Base-by-base conservation (phyloP, 257 asterid species). In the Salvia rosmarinus region DNA sequence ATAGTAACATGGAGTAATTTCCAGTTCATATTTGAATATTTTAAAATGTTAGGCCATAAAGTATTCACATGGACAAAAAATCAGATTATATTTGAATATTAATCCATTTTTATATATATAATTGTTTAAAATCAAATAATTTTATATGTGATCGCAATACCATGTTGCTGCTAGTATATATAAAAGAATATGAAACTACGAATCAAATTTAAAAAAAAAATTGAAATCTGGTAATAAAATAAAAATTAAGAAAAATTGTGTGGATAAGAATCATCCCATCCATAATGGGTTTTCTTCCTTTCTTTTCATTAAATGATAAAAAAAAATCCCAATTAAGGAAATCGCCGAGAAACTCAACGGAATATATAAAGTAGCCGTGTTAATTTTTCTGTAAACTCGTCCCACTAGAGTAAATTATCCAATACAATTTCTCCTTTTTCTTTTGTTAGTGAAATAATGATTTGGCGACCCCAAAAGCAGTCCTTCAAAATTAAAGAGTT, bases 391-490 rank as follows among this genome's bases (percentile, higher is more conserved):
- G 6, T 35, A 2, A 17, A 58, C 32, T 66, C 16, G 7, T 57
- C 25, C n/a, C 9, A 11, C 14, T 51, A 11, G 37, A 20, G 44
- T n/a, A 28, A 4, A 34, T 54, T 28, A 44, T 32, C 43, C 0
- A 67, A 12, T 21, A 35, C 28, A 47, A 21, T 6, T 13, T 30
- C 23, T 11, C 47, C 13, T 12, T 32, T 20, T 13, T 44, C 51
- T 30, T 73, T 51, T 21, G 3, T 19, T 42, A 47, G 72, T 44
- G 74, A 57, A 63, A 66, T 65, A 74, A 66, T 66, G 54, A 74
- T 73, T 63, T 63, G 49, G 37, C 28, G 16, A 64, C 32, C 32
- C 64, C 35, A 9, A 56, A 35, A 30, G 39, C 21, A 21, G 60
- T 64, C 68, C 10, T 34, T 35, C 10, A 47, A 9, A 28, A 52